These are phyloP conservation scores for Ceratocystiopsis minuta DNA, from an alignment of 2,329 filamentous ascomycete species.

Conservation along the genomic window DNA sequence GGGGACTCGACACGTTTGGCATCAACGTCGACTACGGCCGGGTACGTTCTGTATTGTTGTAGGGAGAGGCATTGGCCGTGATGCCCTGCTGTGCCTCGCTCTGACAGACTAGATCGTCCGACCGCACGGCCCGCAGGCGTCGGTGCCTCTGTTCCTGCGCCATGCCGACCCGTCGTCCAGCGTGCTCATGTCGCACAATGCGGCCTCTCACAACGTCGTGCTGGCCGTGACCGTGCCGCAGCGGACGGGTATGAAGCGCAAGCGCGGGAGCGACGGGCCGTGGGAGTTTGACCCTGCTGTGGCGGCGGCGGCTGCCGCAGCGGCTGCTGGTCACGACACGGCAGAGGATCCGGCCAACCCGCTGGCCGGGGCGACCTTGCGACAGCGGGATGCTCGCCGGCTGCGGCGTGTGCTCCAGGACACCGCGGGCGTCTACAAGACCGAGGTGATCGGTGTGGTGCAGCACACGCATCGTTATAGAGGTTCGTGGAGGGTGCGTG, in stretches of 20 bases:
- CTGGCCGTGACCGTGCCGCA: slow-evolving; percentile 76
- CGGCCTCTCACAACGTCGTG: slow-evolving; percentile 64
- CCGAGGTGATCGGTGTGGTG: slow-evolving; percentile 55
- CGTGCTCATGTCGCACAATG: slow-evolving; percentile 59
- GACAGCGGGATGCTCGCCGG: slow-evolving; percentile 29
- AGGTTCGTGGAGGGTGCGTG: slow-evolving; percentile 22
- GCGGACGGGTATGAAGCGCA: slow-evolving; percentile 71
- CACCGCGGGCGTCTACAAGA: slow-evolving; percentile 46
- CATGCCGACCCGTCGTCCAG: slow-evolving; percentile 64
- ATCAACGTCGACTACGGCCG: slow-evolving; percentile 20
- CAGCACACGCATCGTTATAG: slow-evolving; percentile 75
- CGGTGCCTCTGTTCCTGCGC: slow-evolving; percentile 55
- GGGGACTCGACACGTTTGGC: slow-evolving; percentile 23
- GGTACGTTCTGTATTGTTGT: slow-evolving; percentile 13
- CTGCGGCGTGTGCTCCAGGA: slow-evolving; percentile 50
- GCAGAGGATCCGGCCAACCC: too few relatives aligned
- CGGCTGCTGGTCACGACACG: too few relatives aligned
- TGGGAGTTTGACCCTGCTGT: slow-evolving; percentile 26
- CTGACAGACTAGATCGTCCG: slow-evolving; percentile 12
- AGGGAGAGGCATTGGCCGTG: too few relatives aligned
- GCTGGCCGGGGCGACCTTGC: too few relatives aligned
- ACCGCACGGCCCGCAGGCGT: slow-evolving; percentile 19
- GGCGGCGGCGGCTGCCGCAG: too few relatives aligned
- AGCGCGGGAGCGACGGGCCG: slow-evolving; percentile 53
- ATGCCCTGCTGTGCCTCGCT: too few relatives aligned